phyloP scores from a whole-genome alignment of 2,329 filamentous ascomycete genomes.

The Purpureocillium takamizusanense region DNA sequence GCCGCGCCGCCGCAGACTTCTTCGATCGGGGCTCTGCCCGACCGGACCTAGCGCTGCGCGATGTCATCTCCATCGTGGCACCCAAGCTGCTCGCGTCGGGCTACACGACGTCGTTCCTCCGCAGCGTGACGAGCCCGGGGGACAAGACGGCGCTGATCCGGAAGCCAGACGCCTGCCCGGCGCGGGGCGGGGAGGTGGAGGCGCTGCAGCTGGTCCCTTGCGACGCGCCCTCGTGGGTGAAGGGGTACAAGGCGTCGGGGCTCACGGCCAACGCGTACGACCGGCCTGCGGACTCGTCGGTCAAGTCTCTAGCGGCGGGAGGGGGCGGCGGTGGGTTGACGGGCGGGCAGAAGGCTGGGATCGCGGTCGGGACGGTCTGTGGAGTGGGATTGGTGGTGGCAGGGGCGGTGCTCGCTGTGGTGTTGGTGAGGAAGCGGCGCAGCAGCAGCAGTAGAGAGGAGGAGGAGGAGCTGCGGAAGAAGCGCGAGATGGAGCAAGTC shows the following conservation, averaged over 20 bases:
- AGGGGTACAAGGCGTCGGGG: neutral
- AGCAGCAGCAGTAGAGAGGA: too few relatives aligned
- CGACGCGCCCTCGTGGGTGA: neutral
- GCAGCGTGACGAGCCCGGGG: neutral
- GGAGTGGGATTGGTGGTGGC: neutral
- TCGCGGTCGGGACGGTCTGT: neutral
- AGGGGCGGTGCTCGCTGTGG: neutral
- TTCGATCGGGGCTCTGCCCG: slow-evolving; percentile 4
- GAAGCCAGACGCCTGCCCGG: neutral
- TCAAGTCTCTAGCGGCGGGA: too few relatives aligned
- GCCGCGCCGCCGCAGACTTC: slow-evolving; percentile 2
- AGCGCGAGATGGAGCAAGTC: neutral
- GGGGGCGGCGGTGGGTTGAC: neutral
- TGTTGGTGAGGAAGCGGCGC: neutral
- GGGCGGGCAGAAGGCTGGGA: neutral
- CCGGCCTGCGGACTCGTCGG: neutral
- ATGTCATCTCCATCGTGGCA: slow-evolving; percentile 2
- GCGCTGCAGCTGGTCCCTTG: neutral
- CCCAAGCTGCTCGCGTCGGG: neutral
- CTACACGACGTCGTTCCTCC: neutral
- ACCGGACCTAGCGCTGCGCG: slow-evolving; percentile 2
- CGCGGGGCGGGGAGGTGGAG: neutral
- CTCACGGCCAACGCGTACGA: neutral
- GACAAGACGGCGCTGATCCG: neutral
- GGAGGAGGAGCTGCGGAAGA: neutral